Evolutionary conservation across 257 asterid genomes (phyloP), one percentile per base, ranked within the genome.

Genomic region (Haberlea rhodopensis): DNA sequence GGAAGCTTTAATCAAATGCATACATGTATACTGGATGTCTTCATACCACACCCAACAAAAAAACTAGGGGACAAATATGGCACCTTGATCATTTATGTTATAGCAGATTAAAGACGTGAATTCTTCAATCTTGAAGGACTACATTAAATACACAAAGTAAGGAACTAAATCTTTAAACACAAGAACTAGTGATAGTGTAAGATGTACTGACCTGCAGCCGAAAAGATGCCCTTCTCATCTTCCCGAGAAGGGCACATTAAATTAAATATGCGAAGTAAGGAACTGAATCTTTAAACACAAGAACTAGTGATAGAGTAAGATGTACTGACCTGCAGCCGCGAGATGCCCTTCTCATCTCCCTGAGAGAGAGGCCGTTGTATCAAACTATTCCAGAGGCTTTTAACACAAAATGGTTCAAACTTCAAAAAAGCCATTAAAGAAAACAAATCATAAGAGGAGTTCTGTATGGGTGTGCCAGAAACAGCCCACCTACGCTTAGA

Each of bases 401-500:
- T 87, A 60, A 76, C 65, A 9, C 95, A 90, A 73, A 90, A 80
- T 23, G 97, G 97, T 73, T 90, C 95, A 60, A 90, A 78, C 76
- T 77, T 82, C 78, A 90, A 68, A 76, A 90, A 90, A 5, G 89
- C 76, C 76, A 90, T 77, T 62, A 90, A 72, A 8, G 97, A 82
- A 68, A 78, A 87, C 78, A 90, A 71, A 81, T 90, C 97, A 22
- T 67, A 81, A 13, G 90, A 84, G 76, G 67, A 71, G 62, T 87
- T 87, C 59, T 88, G 96, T 61, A 88, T 74, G 4, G 97, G 97
- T 27, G 97, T 87, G 66, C 95, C 97, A 4, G 88, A 84, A 46
- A 90, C 85, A 52, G 90, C 86, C 95, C 96, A 90, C 66, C 96
- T 82, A 68, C 95, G 81, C 73, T 73, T 84, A 1, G 91, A 79